phyloP scores from a whole-genome alignment of 106 monocot species.

The Dendrobium huoshanense region DNA sequence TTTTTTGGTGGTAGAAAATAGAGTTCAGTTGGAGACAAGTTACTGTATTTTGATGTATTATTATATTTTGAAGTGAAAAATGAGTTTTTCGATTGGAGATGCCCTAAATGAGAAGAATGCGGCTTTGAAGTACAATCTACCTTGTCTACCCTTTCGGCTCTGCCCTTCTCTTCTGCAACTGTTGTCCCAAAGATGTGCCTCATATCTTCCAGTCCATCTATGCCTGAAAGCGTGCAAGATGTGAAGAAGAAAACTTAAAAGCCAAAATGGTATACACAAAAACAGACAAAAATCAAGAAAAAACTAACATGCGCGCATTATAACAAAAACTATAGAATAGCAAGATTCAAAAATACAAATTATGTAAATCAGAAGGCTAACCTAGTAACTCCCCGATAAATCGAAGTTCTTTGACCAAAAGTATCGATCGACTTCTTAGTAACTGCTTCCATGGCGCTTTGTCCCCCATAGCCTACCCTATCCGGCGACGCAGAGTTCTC shows the following conservation, averaged over 20 bases:
- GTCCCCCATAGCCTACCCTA: slow-evolving; percentile 15
- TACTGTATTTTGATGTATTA: no score
- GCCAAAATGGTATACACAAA: no score
- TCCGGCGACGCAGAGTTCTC: slow-evolving; percentile 33
- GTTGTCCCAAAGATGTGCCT: slow-evolving; percentile 56
- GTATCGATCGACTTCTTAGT: slow-evolving; percentile 76
- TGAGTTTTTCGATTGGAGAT: no score
- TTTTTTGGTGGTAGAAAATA: no score
- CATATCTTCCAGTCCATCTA: slow-evolving; percentile 45
- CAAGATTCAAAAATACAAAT: no score
- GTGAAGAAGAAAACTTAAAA: background rate
- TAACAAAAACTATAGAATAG: no score
- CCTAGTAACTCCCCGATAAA: slow-evolving; percentile 95
- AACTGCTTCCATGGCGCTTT: slow-evolving; percentile 35
- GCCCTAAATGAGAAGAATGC: background rate
- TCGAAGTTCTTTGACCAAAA: slow-evolving; percentile 93
- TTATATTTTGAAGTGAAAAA: no score
- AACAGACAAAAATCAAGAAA: no score
- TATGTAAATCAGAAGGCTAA: slow-evolving; percentile 5
- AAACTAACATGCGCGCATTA: no score
- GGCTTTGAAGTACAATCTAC: slow-evolving; percentile 3
- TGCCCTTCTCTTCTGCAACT: slow-evolving; percentile 42
- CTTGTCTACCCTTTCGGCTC: slow-evolving; percentile 44
- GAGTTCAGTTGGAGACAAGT: no score
- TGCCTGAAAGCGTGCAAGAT: slow-evolving; percentile 20